phyloP scores from a whole-genome alignment of 208 protist genomes.

The Acanthamoeba sp. region DNA sequence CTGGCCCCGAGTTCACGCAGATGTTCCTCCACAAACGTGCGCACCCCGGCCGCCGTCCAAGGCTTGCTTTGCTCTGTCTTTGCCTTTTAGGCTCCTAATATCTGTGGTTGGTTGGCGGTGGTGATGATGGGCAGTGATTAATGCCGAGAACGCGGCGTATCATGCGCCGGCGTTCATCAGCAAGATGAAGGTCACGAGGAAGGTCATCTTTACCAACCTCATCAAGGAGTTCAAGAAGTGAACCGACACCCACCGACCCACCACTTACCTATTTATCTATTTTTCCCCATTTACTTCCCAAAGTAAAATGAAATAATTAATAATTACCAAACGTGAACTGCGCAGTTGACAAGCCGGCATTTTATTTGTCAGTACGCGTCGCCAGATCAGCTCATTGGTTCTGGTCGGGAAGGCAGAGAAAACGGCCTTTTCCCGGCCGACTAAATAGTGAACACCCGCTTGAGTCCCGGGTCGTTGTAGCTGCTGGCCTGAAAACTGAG shows the following conservation, averaged over 20 bases:
- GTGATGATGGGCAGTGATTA: conserved; percentile 80
- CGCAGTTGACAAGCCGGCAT: too few species aligned
- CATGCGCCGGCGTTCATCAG: conserved; percentile 83
- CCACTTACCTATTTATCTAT: not conserved
- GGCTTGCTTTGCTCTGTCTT: not conserved
- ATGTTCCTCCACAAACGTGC: conserved; percentile 52
- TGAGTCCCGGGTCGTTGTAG: too few species aligned
- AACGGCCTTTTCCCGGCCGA: too few species aligned
- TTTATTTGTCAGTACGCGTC: too few species aligned
- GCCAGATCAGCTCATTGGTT: too few species aligned
- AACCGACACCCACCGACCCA: not conserved
- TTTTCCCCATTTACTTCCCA: too few species aligned
- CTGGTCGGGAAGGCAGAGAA: too few species aligned
- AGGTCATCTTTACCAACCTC: conserved; percentile 75
- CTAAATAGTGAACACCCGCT: too few species aligned
- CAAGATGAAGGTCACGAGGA: conserved; percentile 81
- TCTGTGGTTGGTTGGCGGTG: too few species aligned
- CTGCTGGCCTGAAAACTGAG: too few species aligned
- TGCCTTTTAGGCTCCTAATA: not conserved
- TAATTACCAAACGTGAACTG: too few species aligned
- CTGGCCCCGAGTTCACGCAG: not conserved
- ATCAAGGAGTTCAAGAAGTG: conserved; percentile 62
- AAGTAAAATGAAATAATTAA: too few species aligned
- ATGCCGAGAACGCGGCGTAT: conserved; percentile 85
- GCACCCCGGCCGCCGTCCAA: not conserved